Percentiles rank a stretch among this genome's conserved stretches.
These are phyloP conservation scores for Magnaporthiopsis rhizophila DNA, from an alignment of 2,329 filamentous ascomycete genomes.

Conservation along the genomic window DNA sequence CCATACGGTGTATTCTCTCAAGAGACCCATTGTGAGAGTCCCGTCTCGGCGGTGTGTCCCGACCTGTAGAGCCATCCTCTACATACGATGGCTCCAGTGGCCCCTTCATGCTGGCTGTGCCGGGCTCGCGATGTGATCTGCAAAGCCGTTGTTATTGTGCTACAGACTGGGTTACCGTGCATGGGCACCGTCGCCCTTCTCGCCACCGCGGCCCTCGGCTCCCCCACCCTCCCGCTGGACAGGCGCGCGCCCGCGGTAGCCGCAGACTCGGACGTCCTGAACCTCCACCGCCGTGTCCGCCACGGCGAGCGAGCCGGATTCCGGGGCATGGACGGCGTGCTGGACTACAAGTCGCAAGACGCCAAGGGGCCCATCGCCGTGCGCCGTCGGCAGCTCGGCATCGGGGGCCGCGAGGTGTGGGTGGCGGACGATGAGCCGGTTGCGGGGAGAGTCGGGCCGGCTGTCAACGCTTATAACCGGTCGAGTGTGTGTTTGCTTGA, in stretches of 20 bases:
- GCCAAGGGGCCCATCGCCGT: not conserved
- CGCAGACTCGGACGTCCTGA: slow-evolving; percentile 9
- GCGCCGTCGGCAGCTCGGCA: not conserved
- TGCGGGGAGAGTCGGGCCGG: slow-evolving; percentile 6
- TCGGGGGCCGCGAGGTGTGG: not conserved
- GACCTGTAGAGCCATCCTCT: too few species aligned
- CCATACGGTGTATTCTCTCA: too few species aligned
- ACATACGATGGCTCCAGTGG: too few species aligned
- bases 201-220: slow-evolving; percentile 5
- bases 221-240: slow-evolving; percentile 4
- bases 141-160: too few species aligned
- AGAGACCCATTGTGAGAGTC: too few species aligned
- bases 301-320: not conserved
- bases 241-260: slow-evolving; percentile 11
- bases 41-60: too few species aligned
- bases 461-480: slow-evolving; percentile 12
- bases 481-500: slow-evolving; percentile 11
- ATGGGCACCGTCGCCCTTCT: slow-evolving; percentile 8
- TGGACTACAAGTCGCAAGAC: slow-evolving; percentile 2
- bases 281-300: slow-evolving; percentile 6
- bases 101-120: too few species aligned
- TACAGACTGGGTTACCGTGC: too few species aligned
- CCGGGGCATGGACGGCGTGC: slow-evolving; percentile 1
- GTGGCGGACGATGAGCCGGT: not conserved
- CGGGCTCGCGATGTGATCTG: too few species aligned